Evolutionary conservation across 768 basidiomycete species (phyloP).

Genomic region (Podaxis pistillaris): DNA sequence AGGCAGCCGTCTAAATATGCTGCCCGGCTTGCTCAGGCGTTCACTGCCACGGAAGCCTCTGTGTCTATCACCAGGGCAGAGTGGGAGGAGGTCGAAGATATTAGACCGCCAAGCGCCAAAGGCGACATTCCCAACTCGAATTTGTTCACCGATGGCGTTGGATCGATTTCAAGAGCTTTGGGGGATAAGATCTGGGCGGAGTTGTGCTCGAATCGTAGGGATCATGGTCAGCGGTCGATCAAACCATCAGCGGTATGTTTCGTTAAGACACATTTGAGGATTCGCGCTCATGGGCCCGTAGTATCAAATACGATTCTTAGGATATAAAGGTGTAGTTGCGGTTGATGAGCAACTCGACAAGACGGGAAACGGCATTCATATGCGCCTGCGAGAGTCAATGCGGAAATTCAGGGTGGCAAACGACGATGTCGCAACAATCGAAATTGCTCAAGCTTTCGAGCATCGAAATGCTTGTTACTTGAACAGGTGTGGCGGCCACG

Average conservation of each 20-base stretch:
- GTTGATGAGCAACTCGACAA: conserved; percentile 57
- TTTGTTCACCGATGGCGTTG: conserved; percentile 76
- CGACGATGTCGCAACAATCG: conserved; percentile 55
- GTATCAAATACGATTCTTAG: conserved; percentile 82
- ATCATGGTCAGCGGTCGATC: conserved; percentile 31
- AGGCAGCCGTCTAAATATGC: conserved; percentile 75
- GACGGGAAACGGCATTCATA: conserved; percentile 47
- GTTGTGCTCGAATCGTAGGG: conserved; percentile 43
- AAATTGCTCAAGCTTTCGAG: conserved; percentile 67
- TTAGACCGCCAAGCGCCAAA: conserved; percentile 45
- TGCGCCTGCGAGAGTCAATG: conserved; percentile 75
- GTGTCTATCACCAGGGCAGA: conserved; percentile 52
- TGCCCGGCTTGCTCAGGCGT: conserved; percentile 80
- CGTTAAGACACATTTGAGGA: not conserved
- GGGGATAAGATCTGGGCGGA: conserved; percentile 58
- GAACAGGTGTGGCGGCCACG: conserved; percentile 51
- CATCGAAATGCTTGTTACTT: conserved; percentile 63
- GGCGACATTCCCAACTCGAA: conserved; percentile 23
- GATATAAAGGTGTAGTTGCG: conserved; percentile 78
- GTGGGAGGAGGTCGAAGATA: conserved; percentile 53
- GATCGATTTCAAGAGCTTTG: conserved; percentile 67
- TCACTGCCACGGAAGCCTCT: conserved; percentile 78
- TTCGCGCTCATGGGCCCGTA: conserved; percentile 22
- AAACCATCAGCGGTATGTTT: conserved; percentile 60
- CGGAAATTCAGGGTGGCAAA: conserved; percentile 63